Conservation (phyloP, 2,329 filamentous ascomycete species). For the Aspergillus versicolor region DNA sequence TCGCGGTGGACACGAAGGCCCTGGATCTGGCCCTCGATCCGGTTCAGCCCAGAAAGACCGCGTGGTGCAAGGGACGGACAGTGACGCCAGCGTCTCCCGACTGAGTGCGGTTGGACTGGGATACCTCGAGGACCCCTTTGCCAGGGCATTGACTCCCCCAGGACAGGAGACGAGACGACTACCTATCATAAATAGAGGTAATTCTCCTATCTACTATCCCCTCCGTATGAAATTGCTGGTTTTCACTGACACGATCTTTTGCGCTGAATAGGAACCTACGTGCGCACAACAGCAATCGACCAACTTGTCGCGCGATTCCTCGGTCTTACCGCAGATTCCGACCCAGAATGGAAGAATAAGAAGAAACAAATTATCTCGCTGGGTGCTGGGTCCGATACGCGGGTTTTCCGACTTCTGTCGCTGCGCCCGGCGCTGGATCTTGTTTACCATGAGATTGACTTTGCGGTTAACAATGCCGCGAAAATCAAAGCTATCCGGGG, state of each 20-base stretch:
- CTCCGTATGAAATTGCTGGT: neutral
- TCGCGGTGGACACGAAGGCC: slow-evolving; percentile 30
- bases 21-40: slow-evolving; percentile 26
- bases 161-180: slow-evolving; percentile 60
- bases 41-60: slow-evolving; percentile 58
- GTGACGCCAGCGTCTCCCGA: slow-evolving; percentile 84
- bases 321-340: slow-evolving; percentile 22
- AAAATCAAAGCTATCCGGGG: slow-evolving; percentile 56
- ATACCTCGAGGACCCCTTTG: slow-evolving; percentile 81
- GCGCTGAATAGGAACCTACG: slow-evolving; percentile 72
- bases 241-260: neutral
- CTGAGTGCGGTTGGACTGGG: slow-evolving; percentile 83
- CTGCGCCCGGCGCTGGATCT: slow-evolving; percentile 48
- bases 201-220: too few species aligned
- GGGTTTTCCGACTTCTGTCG: slow-evolving; percentile 72
- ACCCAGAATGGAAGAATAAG: slow-evolving; percentile 3
- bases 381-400: slow-evolving; percentile 90
- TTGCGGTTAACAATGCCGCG: slow-evolving; percentile 67
- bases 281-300: slow-evolving; percentile 82
- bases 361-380: slow-evolving; percentile 79
- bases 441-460: slow-evolving; percentile 91
- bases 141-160: slow-evolving; percentile 63
- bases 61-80: slow-evolving; percentile 84
- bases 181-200: slow-evolving; percentile 92
- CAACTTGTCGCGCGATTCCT: slow-evolving; percentile 73